These are phyloP conservation scores for Pichia scutulata DNA, from an alignment of 805 yeast species.

Conservation along the genomic window DNA sequence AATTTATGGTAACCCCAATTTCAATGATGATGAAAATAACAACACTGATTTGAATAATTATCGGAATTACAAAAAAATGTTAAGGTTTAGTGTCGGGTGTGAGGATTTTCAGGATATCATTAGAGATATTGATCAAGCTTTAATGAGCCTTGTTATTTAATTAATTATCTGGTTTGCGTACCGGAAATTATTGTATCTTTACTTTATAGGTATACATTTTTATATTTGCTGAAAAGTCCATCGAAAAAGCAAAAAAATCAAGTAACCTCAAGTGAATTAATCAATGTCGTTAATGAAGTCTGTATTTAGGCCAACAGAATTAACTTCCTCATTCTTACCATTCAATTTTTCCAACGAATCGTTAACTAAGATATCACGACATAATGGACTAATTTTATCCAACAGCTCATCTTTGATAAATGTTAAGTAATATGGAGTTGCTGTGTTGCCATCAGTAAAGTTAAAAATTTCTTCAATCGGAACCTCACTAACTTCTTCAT, in stretches of 20 bases:
- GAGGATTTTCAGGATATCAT: slow-evolving; percentile 45
- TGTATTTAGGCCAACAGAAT: neutral
- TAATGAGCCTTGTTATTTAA: slow-evolving; percentile 18
- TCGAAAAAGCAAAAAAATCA: neutral
- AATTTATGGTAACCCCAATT: slow-evolving; percentile 29
- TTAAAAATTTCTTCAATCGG: slow-evolving; percentile 58
- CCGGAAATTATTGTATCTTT: neutral
- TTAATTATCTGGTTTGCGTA: neutral
- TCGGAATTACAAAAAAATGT: slow-evolving; percentile 19
- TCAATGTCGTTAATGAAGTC: neutral
- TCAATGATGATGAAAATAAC: slow-evolving; percentile 9
- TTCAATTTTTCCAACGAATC: slow-evolving; percentile 1
- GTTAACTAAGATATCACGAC: slow-evolving; percentile 32
- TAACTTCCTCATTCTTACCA: neutral
- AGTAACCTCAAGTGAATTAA: neutral
- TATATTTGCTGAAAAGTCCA: neutral
- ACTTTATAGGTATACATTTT: neutral
- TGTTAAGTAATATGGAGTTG: slow-evolving; percentile 90
- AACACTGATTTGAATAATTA: neutral
- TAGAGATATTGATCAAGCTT: slow-evolving; percentile 38
- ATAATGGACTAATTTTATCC: slow-evolving; percentile 56
- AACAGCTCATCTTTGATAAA: slow-evolving; percentile 62
- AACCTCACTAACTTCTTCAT: slow-evolving; percentile 87
- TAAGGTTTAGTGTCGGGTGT: slow-evolving; percentile 47
- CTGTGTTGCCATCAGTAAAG: slow-evolving; percentile 61